phyloP scores from a whole-genome alignment of 2,329 filamentous ascomycete species.

The Fusarium ambrosium region DNA sequence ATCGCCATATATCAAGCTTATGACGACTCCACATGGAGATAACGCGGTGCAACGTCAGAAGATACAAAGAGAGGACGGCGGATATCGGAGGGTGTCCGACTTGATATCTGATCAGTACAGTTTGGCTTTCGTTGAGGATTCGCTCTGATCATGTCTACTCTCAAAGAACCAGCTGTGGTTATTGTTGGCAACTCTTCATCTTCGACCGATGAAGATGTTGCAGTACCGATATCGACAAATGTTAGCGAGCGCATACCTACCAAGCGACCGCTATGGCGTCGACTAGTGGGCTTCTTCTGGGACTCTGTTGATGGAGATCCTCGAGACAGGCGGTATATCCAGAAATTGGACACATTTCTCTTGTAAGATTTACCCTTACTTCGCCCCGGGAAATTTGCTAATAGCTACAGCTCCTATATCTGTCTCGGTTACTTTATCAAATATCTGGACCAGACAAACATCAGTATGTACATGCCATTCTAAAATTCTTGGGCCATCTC shows the following conservation, averaged over 20 bases:
- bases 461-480: not conserved
- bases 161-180: not conserved
- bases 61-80: not conserved
- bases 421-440: constrained; percentile 1
- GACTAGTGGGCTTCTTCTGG: not conserved
- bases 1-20: constrained; percentile 16
- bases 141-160: not conserved
- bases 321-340: not conserved
- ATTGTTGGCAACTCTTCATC: not conserved
- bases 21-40: constrained; percentile 3
- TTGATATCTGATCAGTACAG: not conserved
- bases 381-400: no score
- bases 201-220: not conserved
- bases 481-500: no score
- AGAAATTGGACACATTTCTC: not conserved
- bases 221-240: not conserved
- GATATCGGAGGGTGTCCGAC: not conserved
- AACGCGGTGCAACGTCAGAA: not conserved
- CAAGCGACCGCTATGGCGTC: not conserved
- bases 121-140: not conserved
- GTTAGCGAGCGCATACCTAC: not conserved
- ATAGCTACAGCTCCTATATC: not conserved
- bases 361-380: not conserved
- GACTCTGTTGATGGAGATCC: not conserved
- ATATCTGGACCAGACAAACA: not conserved